Percentiles rank a stretch among this genome's conserved stretches.
These are phyloP conservation scores for Aspergillus texensis DNA, from an alignment of 2,329 filamentous ascomycete species.

Conservation along the genomic window DNA sequence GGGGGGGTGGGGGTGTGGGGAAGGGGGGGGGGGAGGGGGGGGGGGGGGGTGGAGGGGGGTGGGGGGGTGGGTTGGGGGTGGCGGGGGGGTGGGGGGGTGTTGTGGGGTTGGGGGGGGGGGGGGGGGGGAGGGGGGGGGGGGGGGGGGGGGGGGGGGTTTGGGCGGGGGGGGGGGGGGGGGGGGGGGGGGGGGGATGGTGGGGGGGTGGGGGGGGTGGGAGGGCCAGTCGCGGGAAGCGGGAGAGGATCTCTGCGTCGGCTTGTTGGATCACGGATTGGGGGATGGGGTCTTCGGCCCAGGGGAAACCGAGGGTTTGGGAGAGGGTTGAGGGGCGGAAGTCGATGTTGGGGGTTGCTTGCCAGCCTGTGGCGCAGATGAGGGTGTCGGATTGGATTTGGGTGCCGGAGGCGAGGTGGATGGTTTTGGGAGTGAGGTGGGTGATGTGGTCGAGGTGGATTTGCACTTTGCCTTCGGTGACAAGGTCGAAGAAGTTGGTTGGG, in stretches of 20 bases:
- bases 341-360: constrained; percentile 54
- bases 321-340: constrained; percentile 51
- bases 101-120: no score
- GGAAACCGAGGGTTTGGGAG: constrained; percentile 52
- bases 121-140: no score
- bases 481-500: constrained; percentile 58
- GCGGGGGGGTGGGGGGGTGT: no score
- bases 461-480: constrained; percentile 58
- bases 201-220: constrained; percentile 47
- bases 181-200: no score
- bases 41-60: no score
- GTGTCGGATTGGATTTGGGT: constrained; percentile 55
- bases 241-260: constrained; percentile 55
- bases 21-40: no score
- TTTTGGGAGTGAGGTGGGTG: constrained; percentile 46
- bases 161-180: no score
- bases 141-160: no score
- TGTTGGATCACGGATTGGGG: constrained; percentile 39
- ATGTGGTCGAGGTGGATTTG: constrained; percentile 60
- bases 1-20: no score
- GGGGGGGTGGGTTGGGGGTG: no score
- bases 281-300: constrained; percentile 39
- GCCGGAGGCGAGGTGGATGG: constrained; percentile 51
- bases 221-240: constrained; percentile 53
- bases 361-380: constrained; percentile 61